A percentile compares a stretch with the other conserved stretches of the same genome.
These are phyloP conservation scores for Xylaria curta DNA, from an alignment of 495 filamentous ascomycete species.

Conservation along the genomic window DNA sequence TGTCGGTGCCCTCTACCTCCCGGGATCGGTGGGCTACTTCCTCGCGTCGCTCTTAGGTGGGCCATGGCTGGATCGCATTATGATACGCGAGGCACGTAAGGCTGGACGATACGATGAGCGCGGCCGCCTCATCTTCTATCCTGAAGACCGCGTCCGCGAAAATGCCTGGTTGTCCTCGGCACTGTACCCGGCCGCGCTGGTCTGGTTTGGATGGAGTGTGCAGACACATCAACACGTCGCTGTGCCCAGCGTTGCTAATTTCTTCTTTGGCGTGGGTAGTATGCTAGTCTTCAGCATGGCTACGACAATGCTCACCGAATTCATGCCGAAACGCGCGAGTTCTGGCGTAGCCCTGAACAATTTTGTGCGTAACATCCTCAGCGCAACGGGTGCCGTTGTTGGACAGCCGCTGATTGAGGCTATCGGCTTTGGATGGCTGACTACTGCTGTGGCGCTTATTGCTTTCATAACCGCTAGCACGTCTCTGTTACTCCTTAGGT, in stretches of 20 bases:
- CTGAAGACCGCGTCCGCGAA: conserved; percentile 89
- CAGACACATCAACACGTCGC: conserved; percentile 51
- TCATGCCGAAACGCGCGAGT: conserved; percentile 78
- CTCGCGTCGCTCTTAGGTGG: conserved; percentile 76
- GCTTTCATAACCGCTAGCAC: conserved; percentile 57
- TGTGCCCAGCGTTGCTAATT: conserved; percentile 72
- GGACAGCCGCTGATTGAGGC: conserved; percentile 78
- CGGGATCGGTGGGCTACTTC: conserved; percentile 80
- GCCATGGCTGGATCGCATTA: conserved; percentile 87
- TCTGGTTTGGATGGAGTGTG: conserved; percentile 64
- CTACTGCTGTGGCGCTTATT: conserved; percentile 77
- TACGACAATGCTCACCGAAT: conserved; percentile 88
- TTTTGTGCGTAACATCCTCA: conserved; percentile 87
- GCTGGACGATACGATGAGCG: conserved; percentile 73
- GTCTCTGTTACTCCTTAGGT: conserved; percentile 71
- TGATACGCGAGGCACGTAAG: conserved; percentile 78
- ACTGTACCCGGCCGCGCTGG: conserved; percentile 74
- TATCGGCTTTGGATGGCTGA: conserved; percentile 89
- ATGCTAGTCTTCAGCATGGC: conserved; percentile 87
- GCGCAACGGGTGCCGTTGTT: conserved; percentile 75
- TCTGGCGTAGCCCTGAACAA: conserved; percentile 85
- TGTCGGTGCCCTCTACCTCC: conserved; percentile 83
- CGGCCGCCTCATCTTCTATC: conserved; percentile 72
- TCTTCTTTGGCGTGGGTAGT: conserved; percentile 84
- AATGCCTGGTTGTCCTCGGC: conserved; percentile 85